Base-by-base conservation (phyloP, 139 green algal species). In the Gonium pectorale region DNA sequence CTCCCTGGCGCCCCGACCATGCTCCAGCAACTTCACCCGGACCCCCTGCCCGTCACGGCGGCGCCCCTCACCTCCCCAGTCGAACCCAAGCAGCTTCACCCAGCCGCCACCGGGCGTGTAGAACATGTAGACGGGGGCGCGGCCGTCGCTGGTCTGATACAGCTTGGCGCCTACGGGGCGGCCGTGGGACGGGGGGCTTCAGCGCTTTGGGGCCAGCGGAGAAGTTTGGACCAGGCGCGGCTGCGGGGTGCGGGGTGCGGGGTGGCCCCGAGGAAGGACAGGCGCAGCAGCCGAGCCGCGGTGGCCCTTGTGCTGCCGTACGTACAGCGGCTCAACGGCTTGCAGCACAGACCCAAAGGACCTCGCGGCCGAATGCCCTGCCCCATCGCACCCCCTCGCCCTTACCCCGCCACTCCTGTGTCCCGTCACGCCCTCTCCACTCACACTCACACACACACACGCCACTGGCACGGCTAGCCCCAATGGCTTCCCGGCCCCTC, bases 11-110 rank as follows among this genome's bases (percentile, higher is more conserved):
- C n/a, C n/a, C n/a, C n/a, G n/a, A n/a, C n/a, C n/a, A n/a, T n/a
- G n/a, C n/a, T n/a, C n/a, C n/a, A n/a, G 26, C 43, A 26, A 19
- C 44, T 8, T 41, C 43, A 74, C 26, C 11, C 1, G 26, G 41
- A 5, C 11, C 22, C 9, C 19, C 37, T 59, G 26, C 11, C 5
- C 60, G 24, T 8, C 6, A 17, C 5, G n/a, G n/a, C n/a, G 1
- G 13, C 1, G 31, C 24, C 41, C 19, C 73, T 43, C 54, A 82
- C 75, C 29, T 46, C 40, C 41, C 15, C 15, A 82, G 75, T 82
- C 75, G 41, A 46, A 70, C 29, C 75, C 75, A 0, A 82, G 9
- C 40, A 82, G 40, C 75, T 82, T 82, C 17, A 82, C 56, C 40
- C 29, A 71, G n/a, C 75, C 75, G 75, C 75, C 75, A 13, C 29